Conservation (phyloP, 345 rosid species). For the Chamaenerion angustifolium region DNA sequence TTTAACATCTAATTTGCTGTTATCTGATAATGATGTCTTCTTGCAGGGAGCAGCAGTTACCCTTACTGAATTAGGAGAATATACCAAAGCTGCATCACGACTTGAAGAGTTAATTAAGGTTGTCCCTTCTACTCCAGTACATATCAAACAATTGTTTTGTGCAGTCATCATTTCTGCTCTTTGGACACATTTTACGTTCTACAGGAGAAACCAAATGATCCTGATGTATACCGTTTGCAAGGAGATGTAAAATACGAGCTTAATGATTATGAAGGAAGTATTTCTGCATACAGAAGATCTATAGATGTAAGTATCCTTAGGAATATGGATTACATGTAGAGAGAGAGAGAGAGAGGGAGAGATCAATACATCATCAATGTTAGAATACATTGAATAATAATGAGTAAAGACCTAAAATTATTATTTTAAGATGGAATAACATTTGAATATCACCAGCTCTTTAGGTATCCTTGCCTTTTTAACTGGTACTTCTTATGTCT, state of each 20-base stretch:
- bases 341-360: background rate
- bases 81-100: slow-evolving; percentile 41
- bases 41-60: slow-evolving; percentile 90
- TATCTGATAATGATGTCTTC: slow-evolving; percentile 13
- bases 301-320: slow-evolving; percentile 1
- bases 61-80: slow-evolving; percentile 72
- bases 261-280: slow-evolving; percentile 81
- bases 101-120: slow-evolving; percentile 81
- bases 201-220: slow-evolving; percentile 69
- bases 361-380: background rate
- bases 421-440: background rate
- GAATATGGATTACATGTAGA: background rate
- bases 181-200: slow-evolving; percentile 5
- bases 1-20: slow-evolving; percentile 5
- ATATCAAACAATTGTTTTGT: slow-evolving; percentile 3
- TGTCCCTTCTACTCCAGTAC: slow-evolving; percentile 13
- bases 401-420: background rate
- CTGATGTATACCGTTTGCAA: slow-evolving; percentile 75
- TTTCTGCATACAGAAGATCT: slow-evolving; percentile 58
- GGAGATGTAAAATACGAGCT: slow-evolving; percentile 89
- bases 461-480: background rate
- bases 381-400: background rate
- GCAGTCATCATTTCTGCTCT: slow-evolving; percentile 1
- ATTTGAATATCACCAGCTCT: background rate
- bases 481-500: background rate